Percentiles rank a stretch among this genome's conserved stretches.
Conservation (phyloP, 2,329 filamentous ascomycete species). For the Aspergillus texensis region DNA sequence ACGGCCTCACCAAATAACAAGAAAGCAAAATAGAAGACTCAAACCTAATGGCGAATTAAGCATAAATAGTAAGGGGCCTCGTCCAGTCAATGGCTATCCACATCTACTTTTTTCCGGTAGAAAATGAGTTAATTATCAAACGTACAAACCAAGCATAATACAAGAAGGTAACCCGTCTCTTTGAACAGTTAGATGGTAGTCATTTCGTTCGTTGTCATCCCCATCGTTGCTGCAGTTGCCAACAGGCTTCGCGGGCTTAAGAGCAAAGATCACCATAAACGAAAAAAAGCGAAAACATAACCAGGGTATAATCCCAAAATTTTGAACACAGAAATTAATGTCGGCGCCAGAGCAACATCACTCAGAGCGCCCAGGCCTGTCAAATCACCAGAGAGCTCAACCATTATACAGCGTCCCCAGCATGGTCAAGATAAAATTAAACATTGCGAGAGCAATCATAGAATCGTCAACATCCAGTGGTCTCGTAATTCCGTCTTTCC, state of each 20-base stretch:
- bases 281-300: slow-evolving; percentile 22
- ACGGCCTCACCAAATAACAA: slow-evolving; percentile 22
- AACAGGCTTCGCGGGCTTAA: neutral
- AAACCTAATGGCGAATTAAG: slow-evolving; percentile 20
- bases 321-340: slow-evolving; percentile 32
- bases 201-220: slow-evolving; percentile 10
- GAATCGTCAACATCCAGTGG: slow-evolving; percentile 30
- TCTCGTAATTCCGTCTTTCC: slow-evolving; percentile 23
- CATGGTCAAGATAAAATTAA: slow-evolving; percentile 13
- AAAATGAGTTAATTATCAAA: slow-evolving; percentile 11
- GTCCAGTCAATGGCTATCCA: slow-evolving; percentile 10
- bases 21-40: slow-evolving; percentile 23
- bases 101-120: neutral
- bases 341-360: slow-evolving; percentile 8
- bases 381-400: slow-evolving; percentile 13
- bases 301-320: slow-evolving; percentile 32
- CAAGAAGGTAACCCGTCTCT: slow-evolving; percentile 22
- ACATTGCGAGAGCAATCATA: slow-evolving; percentile 26
- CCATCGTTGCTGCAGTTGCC: neutral
- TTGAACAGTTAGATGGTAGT: slow-evolving; percentile 6
- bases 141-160: slow-evolving; percentile 23
- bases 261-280: slow-evolving; percentile 11
- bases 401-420: slow-evolving; percentile 10
- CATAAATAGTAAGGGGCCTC: slow-evolving; percentile 11
- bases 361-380: slow-evolving; percentile 4